Evolutionary conservation across 2,329 filamentous ascomycete species (phyloP).

Genomic region (Tympanopsis confertula): DNA sequence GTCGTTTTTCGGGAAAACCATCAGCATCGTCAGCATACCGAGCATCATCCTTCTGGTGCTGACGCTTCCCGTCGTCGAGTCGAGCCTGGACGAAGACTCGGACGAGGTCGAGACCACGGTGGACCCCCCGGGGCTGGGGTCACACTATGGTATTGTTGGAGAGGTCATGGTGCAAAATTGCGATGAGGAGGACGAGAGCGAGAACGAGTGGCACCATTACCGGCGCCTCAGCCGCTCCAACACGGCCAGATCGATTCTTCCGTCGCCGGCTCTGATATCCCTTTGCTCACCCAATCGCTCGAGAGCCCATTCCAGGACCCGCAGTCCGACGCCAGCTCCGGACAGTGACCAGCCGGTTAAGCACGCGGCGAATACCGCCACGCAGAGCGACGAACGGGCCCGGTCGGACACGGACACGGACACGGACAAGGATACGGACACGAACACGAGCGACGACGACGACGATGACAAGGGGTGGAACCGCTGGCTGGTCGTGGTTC

Average conservation of each 20-base stretch:
- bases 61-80: conserved; percentile 83
- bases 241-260: conserved; percentile 3
- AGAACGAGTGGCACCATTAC: conserved; percentile 49
- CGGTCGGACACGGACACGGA: conserved; percentile 7
- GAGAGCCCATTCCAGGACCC: neutral
- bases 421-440: conserved; percentile 5
- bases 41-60: conserved; percentile 83
- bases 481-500: conserved; percentile 75
- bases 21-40: conserved; percentile 72
- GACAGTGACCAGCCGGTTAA: no score
- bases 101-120: conserved; percentile 15
- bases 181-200: conserved; percentile 19
- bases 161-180: conserved; percentile 12
- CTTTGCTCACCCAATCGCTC: neutral
- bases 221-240: conserved; percentile 30
- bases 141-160: no score
- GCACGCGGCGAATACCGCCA: neutral
- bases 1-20: conserved; percentile 68
- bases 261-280: neutral
- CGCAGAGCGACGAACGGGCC: neutral
- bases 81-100: conserved; percentile 36
- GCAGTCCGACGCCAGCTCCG: no score
- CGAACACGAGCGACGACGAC: conserved; percentile 8
- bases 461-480: conserved; percentile 60
- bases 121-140: conserved; percentile 11